A percentile compares a stretch with the other conserved stretches of the same genome.
These are phyloP conservation scores for Chaetomiaceae sp. DNA, from an alignment of 2,329 filamentous ascomycete genomes.

Conservation along the genomic window DNA sequence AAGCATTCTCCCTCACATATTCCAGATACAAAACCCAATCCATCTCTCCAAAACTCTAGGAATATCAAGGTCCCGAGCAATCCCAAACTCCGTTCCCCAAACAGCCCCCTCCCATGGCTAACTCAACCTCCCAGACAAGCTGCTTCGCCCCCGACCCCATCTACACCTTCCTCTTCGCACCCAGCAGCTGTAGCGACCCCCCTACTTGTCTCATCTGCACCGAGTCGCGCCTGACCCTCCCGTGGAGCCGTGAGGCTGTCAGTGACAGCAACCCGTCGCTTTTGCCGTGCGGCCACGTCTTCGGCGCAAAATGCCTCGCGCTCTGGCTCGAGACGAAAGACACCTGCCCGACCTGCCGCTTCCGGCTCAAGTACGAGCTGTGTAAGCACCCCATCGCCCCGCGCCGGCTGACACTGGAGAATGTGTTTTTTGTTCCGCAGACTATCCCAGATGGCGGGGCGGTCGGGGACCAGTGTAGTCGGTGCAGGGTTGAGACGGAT, in stretches of 20 bases:
- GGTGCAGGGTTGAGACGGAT: not conserved
- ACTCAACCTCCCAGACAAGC: not conserved
- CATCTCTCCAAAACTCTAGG: no score
- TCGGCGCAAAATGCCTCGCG: conserved; percentile 1
- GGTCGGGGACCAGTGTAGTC: not conserved
- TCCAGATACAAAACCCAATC: no score
- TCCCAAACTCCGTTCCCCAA: no score
- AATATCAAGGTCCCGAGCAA: no score
- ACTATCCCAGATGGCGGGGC: not conserved
- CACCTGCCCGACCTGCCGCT: conserved; percentile 10
- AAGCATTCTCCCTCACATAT: no score
- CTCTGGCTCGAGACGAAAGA: not conserved
- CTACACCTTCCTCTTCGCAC: not conserved
- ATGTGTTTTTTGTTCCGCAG: not conserved
- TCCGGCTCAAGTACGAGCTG: not conserved
- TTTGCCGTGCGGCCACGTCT: conserved; percentile 10
- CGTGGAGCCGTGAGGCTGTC: not conserved
- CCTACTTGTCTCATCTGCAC: conserved; percentile 5
- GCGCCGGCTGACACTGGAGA: not conserved
- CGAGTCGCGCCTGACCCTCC: not conserved
- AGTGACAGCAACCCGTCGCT: not conserved
- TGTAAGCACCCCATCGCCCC: not conserved
- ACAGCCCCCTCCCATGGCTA: not conserved
- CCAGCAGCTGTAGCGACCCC: not conserved
- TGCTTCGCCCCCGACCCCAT: conserved; percentile 4